Conservation (phyloP, 306 rosid species). For the Ormosia semicastrata region DNA sequence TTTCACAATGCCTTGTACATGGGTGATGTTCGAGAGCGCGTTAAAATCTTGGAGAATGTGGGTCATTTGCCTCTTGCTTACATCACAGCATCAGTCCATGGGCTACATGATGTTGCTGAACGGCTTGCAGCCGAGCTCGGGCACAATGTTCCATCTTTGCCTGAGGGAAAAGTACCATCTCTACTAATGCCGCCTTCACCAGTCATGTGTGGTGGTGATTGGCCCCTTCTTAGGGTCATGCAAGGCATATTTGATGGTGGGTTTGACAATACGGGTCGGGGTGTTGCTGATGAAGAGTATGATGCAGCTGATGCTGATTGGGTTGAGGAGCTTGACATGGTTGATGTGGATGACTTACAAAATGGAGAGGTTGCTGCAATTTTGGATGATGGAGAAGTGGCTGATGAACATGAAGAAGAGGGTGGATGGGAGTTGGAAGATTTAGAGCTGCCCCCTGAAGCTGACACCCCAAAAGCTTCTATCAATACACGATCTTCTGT, state of each 20-base stretch:
- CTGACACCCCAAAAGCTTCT: constrained; percentile 58
- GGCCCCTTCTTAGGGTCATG: constrained; percentile 75
- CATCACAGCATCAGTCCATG: constrained; percentile 62
- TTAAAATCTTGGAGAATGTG: constrained; percentile 69
- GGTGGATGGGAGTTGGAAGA: constrained; percentile 82
- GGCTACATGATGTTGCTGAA: constrained; percentile 63
- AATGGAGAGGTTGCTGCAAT: constrained; percentile 53
- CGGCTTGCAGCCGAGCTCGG: constrained; percentile 65
- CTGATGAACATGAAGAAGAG: constrained; percentile 60
- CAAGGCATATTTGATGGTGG: constrained; percentile 68
- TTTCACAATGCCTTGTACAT: constrained; percentile 70
- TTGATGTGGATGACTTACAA: constrained; percentile 49
- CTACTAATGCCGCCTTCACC: constrained; percentile 65
- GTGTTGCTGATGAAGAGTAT: constrained; percentile 46
- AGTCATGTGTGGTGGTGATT: constrained; percentile 61
- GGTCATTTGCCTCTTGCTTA: constrained; percentile 78
- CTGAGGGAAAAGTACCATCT: constrained; percentile 54
- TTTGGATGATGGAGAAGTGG: constrained; percentile 56
- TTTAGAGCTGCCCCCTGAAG: constrained; percentile 65
- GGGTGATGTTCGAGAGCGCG: constrained; percentile 64
- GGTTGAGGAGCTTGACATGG: constrained; percentile 67
- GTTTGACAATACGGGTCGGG: constrained; percentile 44
- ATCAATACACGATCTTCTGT: constrained; percentile 38
- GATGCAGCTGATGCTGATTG: constrained; percentile 59
- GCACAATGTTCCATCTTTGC: constrained; percentile 57